Percentiles rank a stretch among this genome's conserved stretches.
These are phyloP conservation scores for Neurospora pannonica DNA, from an alignment of 495 filamentous ascomycete species.

Conservation along the genomic window DNA sequence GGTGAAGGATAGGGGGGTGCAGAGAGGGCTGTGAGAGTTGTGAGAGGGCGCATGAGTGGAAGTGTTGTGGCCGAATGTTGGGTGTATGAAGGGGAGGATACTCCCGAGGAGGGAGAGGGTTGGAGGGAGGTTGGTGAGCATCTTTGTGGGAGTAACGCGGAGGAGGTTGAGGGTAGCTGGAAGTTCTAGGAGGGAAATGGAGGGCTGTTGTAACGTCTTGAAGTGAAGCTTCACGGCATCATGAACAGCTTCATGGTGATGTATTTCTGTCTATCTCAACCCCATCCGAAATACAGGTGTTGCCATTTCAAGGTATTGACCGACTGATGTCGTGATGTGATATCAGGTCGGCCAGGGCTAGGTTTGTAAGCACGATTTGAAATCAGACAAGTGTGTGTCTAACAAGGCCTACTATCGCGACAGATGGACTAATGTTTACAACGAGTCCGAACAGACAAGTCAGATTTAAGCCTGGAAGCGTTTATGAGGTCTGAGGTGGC, in stretches of 20 bases:
- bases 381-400: background rate
- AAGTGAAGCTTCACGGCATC: background rate
- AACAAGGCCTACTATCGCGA: background rate
- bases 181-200: background rate
- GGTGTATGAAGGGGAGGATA: background rate
- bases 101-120: background rate
- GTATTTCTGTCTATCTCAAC: background rate
- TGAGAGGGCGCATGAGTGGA: background rate
- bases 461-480: background rate
- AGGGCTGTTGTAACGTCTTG: background rate
- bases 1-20: constrained; percentile 2
- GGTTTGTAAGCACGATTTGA: background rate
- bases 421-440: background rate
- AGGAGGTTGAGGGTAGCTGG: background rate
- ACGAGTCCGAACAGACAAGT: background rate
- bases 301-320: background rate
- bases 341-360: background rate
- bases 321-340: background rate
- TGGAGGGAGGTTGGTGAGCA: background rate
- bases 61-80: background rate
- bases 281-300: background rate
- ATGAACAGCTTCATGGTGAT: background rate
- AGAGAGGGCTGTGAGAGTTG: background rate
- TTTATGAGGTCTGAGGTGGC: background rate
- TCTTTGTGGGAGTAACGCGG: background rate